Conservation (phyloP, 2,329 filamentous ascomycete genomes). For the Pseudogymnoascus sp. region DNA sequence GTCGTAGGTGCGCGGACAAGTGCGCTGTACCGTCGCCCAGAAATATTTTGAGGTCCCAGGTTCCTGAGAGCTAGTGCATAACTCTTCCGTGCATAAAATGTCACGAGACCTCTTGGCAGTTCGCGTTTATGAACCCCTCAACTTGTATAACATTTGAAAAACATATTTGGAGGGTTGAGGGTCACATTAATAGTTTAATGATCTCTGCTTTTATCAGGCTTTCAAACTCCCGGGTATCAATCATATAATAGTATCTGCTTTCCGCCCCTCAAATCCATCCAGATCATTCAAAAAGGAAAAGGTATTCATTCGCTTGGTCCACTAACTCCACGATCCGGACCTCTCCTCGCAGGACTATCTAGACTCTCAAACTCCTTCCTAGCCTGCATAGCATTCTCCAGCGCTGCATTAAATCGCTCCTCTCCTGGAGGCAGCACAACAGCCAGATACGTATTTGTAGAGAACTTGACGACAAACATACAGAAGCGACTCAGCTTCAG, state of each 20-base stretch:
- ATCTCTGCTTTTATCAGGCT: background rate
- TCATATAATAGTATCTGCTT: background rate
- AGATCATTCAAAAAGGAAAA: background rate
- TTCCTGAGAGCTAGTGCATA: conserved; percentile 2
- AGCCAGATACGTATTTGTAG: conserved; percentile 94
- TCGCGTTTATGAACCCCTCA: background rate
- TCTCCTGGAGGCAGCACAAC: conserved; percentile 87
- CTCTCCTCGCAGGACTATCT: conserved; percentile 42
- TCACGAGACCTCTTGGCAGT: background rate
- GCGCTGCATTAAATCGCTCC: conserved; percentile 80
- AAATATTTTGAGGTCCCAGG: conserved; percentile 24
- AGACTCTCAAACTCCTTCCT: conserved; percentile 70
- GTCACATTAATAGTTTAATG: background rate
- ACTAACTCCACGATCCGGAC: conserved; percentile 17
- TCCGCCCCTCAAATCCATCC: background rate
- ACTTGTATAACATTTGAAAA: background rate
- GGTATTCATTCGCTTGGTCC: conserved; percentile 3
- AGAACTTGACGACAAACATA: conserved; percentile 91
- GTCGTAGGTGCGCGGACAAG: conserved; percentile 11
- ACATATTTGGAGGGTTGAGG: background rate
- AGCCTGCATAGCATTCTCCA: conserved; percentile 84
- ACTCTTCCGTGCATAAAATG: background rate
- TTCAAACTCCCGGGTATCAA: background rate
- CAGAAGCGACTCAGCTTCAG: conserved; percentile 78
- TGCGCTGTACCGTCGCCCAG: conserved; percentile 14